These are phyloP conservation scores for Aureobasidium uvarum DNA, from an alignment of 2,329 filamentous ascomycete genomes.

Conservation along the genomic window DNA sequence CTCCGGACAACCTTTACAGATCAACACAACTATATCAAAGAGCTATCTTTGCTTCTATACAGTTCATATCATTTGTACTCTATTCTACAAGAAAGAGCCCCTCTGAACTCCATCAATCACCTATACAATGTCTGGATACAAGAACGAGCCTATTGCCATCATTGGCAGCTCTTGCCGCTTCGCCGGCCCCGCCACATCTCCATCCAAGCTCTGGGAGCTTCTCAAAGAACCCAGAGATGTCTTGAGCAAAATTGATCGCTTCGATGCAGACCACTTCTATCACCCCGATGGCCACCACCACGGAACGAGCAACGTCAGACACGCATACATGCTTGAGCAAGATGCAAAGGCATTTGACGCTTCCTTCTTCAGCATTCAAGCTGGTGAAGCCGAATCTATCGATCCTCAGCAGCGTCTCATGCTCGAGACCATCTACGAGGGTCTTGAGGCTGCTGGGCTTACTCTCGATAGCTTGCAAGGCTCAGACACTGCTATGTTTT, in stretches of 20 bases:
- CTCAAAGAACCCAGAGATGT: constrained; percentile 28
- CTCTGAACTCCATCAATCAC: not conserved
- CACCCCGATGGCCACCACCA: constrained; percentile 28
- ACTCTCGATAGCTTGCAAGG: constrained; percentile 26
- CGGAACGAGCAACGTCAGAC: constrained; percentile 16
- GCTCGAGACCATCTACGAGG: constrained; percentile 47
- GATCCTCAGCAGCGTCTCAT: constrained; percentile 45
- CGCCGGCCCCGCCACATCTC: constrained; percentile 41
- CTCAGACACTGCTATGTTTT: constrained; percentile 30
- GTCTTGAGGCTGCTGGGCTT: constrained; percentile 32
- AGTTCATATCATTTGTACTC: not conserved
- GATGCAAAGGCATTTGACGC: constrained; percentile 33
- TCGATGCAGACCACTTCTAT: constrained; percentile 32
- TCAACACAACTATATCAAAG: not conserved
- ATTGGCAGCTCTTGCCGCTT: constrained; percentile 48
- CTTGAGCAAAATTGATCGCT: constrained; percentile 32
- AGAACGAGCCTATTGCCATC: constrained; percentile 44
- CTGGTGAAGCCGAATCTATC: constrained; percentile 37
- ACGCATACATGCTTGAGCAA: constrained; percentile 32
- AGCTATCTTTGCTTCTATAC: not conserved
- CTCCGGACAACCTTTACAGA: not conserved
- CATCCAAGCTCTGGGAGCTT: constrained; percentile 28
- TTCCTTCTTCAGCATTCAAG: constrained; percentile 33
- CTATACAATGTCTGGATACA: constrained; percentile 18
- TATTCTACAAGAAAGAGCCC: not conserved